These are phyloP conservation scores for Elasticomyces elasticus DNA, from an alignment of 495 filamentous ascomycete species.

Conservation along the genomic window DNA sequence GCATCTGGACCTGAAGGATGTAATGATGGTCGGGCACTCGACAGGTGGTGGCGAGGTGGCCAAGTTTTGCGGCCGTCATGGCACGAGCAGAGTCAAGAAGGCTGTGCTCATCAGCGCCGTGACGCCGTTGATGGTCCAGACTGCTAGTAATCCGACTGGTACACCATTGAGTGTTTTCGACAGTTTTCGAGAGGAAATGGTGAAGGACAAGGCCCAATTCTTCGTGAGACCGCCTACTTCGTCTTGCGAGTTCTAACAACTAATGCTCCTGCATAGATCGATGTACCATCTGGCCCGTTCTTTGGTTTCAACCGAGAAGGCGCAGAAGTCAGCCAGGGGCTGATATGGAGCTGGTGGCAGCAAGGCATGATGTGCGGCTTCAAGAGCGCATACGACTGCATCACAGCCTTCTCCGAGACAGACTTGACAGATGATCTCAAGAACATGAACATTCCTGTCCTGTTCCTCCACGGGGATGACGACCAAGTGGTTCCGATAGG, in stretches of 20 bases:
- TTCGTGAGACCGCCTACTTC: too few species aligned
- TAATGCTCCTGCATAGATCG: too few species aligned
- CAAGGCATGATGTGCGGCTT: background rate
- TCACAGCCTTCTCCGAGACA: conserved; percentile 3
- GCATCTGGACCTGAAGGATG: conserved; percentile 2
- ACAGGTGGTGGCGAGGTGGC: conserved; percentile 4
- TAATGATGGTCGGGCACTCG: conserved; percentile 4
- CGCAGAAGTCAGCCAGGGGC: background rate
- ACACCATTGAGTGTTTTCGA: background rate
- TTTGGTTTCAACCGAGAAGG: conserved; percentile 1
- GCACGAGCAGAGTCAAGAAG: background rate
- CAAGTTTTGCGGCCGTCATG: background rate
- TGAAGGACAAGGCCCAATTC: conserved; percentile 2
- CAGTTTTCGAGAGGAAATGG: background rate
- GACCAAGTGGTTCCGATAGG: background rate
- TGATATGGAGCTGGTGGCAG: conserved; percentile 1
- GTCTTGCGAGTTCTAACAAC: too few species aligned
- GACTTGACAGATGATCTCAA: conserved; percentile 3
- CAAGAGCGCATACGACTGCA: conserved; percentile 1
- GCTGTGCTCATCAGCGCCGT: background rate
- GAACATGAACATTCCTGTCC: background rate
- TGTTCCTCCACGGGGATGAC: conserved; percentile 4
- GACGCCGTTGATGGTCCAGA: background rate
- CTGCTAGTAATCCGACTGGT: background rate
- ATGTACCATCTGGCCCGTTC: conserved; percentile 4